A percentile compares a stretch with the other conserved stretches of the same genome.
Conservation (phyloP, 2,329 filamentous ascomycete species). For the Penicillium psychrosexuale region DNA sequence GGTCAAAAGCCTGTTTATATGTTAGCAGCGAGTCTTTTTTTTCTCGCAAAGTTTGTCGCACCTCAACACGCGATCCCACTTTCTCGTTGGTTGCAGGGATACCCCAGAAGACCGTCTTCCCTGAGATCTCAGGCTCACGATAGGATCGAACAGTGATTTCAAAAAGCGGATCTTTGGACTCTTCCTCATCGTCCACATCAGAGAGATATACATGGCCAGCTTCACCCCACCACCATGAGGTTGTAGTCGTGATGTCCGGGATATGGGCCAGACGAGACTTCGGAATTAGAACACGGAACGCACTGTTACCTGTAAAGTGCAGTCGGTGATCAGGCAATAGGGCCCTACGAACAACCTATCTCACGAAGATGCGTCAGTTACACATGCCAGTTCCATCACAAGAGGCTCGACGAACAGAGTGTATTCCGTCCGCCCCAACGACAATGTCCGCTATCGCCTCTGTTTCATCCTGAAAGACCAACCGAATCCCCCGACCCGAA, state of each 20-base stretch:
- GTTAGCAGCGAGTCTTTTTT: neutral
- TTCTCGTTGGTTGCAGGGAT: conserved; percentile 15
- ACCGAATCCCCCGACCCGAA: conserved; percentile 34
- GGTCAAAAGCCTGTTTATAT: conserved; percentile 39
- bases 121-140: conserved; percentile 8
- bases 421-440: conserved; percentile 54
- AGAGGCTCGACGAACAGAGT: conserved; percentile 39
- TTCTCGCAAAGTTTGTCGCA: conserved; percentile 4
- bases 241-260: conserved; percentile 31
- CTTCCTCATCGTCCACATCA: conserved; percentile 34
- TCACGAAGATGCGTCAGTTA: neutral
- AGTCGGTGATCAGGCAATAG: conserved; percentile 46
- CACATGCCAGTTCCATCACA: neutral
- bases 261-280: conserved; percentile 34
- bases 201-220: conserved; percentile 45
- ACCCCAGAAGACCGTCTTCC: conserved; percentile 15
- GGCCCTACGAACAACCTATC: conserved; percentile 42
- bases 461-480: conserved; percentile 49
- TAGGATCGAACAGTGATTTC: conserved; percentile 40
- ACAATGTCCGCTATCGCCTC: conserved; percentile 44
- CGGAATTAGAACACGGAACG: conserved; percentile 48
- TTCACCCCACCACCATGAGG: conserved; percentile 47
- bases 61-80: conserved; percentile 25
- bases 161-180: conserved; percentile 31
- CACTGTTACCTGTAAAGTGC: conserved; percentile 50